Evolutionary conservation across 306 rosid species (phyloP), one percentile per base, ranked within the genome.

Genomic region (Ziziphus jujuba): DNA sequence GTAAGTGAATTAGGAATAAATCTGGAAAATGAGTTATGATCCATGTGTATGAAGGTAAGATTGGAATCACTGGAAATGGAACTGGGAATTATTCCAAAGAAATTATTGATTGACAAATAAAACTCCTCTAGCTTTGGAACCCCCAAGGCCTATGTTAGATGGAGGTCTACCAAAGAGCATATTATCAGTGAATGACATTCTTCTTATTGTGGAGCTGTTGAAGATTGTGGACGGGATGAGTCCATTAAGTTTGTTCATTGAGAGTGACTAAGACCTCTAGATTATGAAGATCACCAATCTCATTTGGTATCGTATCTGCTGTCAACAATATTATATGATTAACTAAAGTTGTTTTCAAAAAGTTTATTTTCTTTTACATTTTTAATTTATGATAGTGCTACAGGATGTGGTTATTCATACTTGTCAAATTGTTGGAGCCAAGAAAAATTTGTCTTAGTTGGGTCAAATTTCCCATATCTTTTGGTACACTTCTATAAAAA

Each of bases 1-100:
- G 51, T 34, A 16, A 71, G 21, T 20, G 45, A 14, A 21, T 14
- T 17, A 48, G 75, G 68, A 24, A 71, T 61, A 4, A 7, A 24
- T 0, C 75, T 63, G 5, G 69, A 71, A 25, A 71, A 62, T n/a
- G 51, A 40, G 69, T 61, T 71, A 0, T 0, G 1, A 8, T 8
- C n/a, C 48, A 54, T 11, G 16, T 71, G 62, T 11, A 71, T 17
- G 0, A 1, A 0, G 10, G 15, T 36, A 31, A 71, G 69, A 1
- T 15, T 16, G 1, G 69, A 71, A 71, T 63, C 63, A 61, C 61
- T 71, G 17, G 69, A 71, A 31, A 71, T 61, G 12, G 75, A 71
- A 7, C 53, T 47, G 12, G 76, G 75, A 40, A 72, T 25, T 1
- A 22, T 19, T 63, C 76, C 69, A n/a, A 45, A 17, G 20, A 72